Evolutionary conservation across 352 stramenopile species (phyloP).

Genomic region (Pythium insidiosum): DNA sequence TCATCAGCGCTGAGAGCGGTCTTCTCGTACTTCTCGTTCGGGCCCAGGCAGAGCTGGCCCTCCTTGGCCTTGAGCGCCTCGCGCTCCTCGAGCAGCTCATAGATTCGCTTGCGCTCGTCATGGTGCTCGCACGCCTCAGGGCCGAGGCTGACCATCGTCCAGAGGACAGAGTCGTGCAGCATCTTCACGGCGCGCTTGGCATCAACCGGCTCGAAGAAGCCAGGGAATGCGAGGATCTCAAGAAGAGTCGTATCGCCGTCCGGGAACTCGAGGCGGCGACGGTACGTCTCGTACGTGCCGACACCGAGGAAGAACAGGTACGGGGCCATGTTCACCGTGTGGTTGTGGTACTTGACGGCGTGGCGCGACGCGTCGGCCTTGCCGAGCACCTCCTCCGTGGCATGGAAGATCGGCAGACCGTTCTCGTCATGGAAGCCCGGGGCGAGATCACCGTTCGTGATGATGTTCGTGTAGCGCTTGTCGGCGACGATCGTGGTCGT

Average conservation of each 20-base stretch:
- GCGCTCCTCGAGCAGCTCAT: constrained; percentile 53
- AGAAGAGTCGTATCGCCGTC: constrained; percentile 65
- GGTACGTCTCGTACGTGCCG: constrained; percentile 71
- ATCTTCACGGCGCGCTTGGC: constrained; percentile 65
- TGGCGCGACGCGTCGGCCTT: constrained; percentile 46
- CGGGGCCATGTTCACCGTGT: constrained; percentile 79
- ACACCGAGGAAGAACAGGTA: constrained; percentile 78
- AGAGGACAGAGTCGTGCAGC: constrained; percentile 69
- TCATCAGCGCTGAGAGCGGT: constrained; percentile 31
- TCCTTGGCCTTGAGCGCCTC: constrained; percentile 63
- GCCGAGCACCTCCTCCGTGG: constrained; percentile 37
- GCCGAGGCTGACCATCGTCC: constrained; percentile 62
- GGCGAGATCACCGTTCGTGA: constrained; percentile 70
- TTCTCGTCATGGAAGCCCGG: constrained; percentile 50
- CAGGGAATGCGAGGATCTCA: constrained; percentile 64
- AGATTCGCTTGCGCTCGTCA: constrained; percentile 64
- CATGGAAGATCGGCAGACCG: constrained; percentile 55
- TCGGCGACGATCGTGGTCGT: constrained; percentile 68
- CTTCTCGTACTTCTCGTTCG: constrained; percentile 43
- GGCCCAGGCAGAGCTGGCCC: constrained; percentile 41
- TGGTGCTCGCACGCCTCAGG: constrained; percentile 62
- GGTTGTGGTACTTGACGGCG: constrained; percentile 74
- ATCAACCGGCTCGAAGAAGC: constrained; percentile 55
- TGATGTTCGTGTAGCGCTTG: constrained; percentile 74
- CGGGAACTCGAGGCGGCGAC: constrained; percentile 62